Evolutionary conservation across 768 basidiomycete species (phyloP), one percentile per base, ranked within the genome.

Genomic region (Candolleomyces efflorescens): DNA sequence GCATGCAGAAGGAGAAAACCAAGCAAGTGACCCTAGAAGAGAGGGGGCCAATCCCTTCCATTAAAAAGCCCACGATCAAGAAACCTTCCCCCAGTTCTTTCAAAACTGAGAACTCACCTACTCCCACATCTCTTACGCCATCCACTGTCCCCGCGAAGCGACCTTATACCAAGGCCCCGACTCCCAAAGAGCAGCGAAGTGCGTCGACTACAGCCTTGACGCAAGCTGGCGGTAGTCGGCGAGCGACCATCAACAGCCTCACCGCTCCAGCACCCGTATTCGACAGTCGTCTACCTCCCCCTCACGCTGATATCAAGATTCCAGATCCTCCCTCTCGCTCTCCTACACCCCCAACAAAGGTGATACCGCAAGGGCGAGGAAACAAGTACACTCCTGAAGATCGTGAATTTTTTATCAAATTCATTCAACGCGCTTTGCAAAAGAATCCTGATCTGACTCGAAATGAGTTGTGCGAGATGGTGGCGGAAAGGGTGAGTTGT

Each of bases 381-480:
- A 79, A 86, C 60, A 83, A 72, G 67, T 90, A 85, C 64, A 89
- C 88, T 1, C 71, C 77, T 23, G 84, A 84, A 62, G 89, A 90
- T 64, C 78, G 79, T 48, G 77, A 79, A 3, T 90, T 78, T 61
- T 89, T 90, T 66, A 72, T 87, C 63, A 81, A 83, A 41, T 89
- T 85, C 61, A 75, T 88, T 41, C 71, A 77, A 44, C 89, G 87
- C 84, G 75, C 80, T 46, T 67, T 88, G 47, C 79, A 81, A 63
- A 64, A 73, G 32, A 76, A 89, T 62, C 76, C 86, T 13, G 72
- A 67, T 6, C 64, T 87, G 56, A 80, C 75, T 22, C 79, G 83
- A 62, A 71, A 70, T 53, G 79, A 86, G 53, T 63, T 90, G 15
- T 83, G 82, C 63, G 76, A 78, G 24, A 65, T 75, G 54, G 69